Base-by-base conservation (phyloP, 2,329 filamentous ascomycete genomes). In the Epichloe glyceriae region DNA sequence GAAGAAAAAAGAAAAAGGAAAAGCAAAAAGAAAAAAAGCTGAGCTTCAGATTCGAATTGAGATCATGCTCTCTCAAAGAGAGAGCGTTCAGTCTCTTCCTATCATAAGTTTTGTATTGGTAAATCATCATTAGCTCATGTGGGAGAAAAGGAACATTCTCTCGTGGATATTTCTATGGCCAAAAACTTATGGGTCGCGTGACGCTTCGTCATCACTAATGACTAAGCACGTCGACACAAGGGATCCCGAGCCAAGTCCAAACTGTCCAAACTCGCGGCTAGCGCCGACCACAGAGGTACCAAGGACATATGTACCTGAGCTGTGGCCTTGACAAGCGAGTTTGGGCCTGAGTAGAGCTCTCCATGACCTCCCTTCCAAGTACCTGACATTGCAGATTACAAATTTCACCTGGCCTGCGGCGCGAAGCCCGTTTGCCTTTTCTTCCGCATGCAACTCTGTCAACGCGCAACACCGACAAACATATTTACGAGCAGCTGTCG, bases 71-170 rank as follows among this genome's bases (percentile, higher is more conserved):
- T 69, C 72, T 67, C 57, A 54, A 55, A 61, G 67, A 67, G 67
- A 67, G 66, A 74, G 71, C 73, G 70, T 76, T 82, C 77, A 81
- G 72, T 75, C 78, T 82, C 79, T 82, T 82, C 79, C 79, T 82
- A 82, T 82, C 75, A 79, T 79, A 62, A 69, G 73, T 70, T 69
- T 71, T 70, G 65, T 62, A 65, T 64, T 48, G 49, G 46, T 54
- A 67, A 74, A 78, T 82, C 79, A 82, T 82, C 79, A 82, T 64
- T 52, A 80, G 77, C 78, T 71, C 64, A 65, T 63, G 59, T 62
- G 56, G 62, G 61, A 57, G 59, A 56, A 58, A 58, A 58, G 57
- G 54, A 61, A 19, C 12, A 12, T 41, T 41, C 26, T 38, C 4
- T 14, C 2, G 7, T 15, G 15, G 22, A 37, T 14, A 10, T 19